Evolutionary conservation across 495 filamentous ascomycete genomes (phyloP), one percentile per base, ranked within the genome.

Genomic region (Penicillium crystallinum): DNA sequence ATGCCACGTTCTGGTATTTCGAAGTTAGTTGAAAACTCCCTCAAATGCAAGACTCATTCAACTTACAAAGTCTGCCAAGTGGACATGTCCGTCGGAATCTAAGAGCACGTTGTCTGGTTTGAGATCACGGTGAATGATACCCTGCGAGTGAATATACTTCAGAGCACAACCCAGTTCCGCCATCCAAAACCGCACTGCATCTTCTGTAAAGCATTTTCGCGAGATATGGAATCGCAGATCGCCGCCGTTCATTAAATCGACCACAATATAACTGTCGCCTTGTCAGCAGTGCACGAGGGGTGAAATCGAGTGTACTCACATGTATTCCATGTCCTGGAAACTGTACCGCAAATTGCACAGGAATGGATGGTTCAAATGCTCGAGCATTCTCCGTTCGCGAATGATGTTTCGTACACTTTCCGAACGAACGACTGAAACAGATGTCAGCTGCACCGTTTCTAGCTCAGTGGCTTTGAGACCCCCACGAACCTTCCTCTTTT

Each of bases 341-440:
- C 91, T 96, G 72, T 97, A 98, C 46, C 93, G 86, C 75, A 98
- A 78, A 68, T 98, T 98, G 77, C 93, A 98, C 52, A 98, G 86
- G 73, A 98, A 97, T 27, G 92, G 88, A 65, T 98, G 93, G 65
- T 96, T 96, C 61, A 98, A 78, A 68, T 97, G 90, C 69, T 97
- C 90, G 64, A 98, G 84, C 93, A 98, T 98, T 63, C 90, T 80
- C 52, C 93, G 83, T 75, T 98, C 93, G 56, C 95, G 85, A 59
- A 98, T 95, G 54, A 98, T 97, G 65, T 98, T 98, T 49, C 91
- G 84, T 54, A 98, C 93, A 62, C 92, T 97, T 70, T 97, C 93
- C 56, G 90, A 96, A 46, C 91, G 89, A 46, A 98, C 91, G 59
- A 98, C 92, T 96, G 64, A 37, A 48, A 15, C 29, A n/a, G 21